Conservation (phyloP, 2,329 filamentous ascomycete species). For the Aspergillus persii region DNA sequence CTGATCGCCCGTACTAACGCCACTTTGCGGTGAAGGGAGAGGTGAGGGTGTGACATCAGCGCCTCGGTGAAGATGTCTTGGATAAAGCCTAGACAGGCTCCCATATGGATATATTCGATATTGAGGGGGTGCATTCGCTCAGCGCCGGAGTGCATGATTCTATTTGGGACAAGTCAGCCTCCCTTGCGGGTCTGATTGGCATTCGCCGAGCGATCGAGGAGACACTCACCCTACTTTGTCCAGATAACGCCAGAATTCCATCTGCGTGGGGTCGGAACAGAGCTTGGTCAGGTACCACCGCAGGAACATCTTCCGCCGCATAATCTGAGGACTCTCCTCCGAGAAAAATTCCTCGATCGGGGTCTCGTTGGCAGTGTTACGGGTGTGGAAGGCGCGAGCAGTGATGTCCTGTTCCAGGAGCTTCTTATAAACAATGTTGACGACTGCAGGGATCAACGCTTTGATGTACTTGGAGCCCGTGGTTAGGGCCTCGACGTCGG, state of each 20-base stretch:
- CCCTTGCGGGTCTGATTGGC: not conserved
- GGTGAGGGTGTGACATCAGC: constrained; percentile 67
- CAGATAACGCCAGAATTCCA: constrained; percentile 80
- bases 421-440: constrained; percentile 83
- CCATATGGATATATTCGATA: constrained; percentile 78
- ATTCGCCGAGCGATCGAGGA: not conserved
- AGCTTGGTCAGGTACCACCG: constrained; percentile 73
- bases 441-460: constrained; percentile 75
- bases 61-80: constrained; percentile 76
- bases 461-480: constrained; percentile 73
- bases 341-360: constrained; percentile 62
- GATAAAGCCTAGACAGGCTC: constrained; percentile 69
- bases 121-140: constrained; percentile 70
- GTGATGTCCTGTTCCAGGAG: constrained; percentile 79
- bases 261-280: constrained; percentile 69
- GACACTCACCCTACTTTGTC: constrained; percentile 71
- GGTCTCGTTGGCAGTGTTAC: constrained; percentile 62
- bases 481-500: constrained; percentile 68
- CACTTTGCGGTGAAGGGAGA: constrained; percentile 67
- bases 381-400: constrained; percentile 67
- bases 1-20: constrained; percentile 71
- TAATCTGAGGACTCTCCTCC: constrained; percentile 71
- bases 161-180: constrained; percentile 23
- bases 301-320: constrained; percentile 73
- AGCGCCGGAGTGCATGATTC: constrained; percentile 77